A percentile compares a stretch with the other conserved stretches of the same genome.
Conservation (phyloP, 2,329 filamentous ascomycete species). For the Fonsecaea erecta region DNA sequence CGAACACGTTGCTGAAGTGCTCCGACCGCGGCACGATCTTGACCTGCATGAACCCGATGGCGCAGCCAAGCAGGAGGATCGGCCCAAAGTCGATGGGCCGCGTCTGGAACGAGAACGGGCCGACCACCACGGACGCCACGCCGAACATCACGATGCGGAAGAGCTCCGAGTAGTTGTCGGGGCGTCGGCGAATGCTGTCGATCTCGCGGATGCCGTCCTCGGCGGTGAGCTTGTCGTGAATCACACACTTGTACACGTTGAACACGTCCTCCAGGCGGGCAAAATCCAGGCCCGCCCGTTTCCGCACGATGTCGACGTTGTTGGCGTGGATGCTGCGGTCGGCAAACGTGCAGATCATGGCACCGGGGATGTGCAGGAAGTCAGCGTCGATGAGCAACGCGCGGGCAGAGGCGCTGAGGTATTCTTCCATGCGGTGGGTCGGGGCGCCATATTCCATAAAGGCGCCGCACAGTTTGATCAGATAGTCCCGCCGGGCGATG, state of each 20-base stretch:
- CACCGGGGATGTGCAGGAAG: constrained; percentile 86
- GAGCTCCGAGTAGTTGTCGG: constrained; percentile 60
- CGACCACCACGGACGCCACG: constrained; percentile 74
- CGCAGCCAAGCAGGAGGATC: constrained; percentile 73
- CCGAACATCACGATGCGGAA: constrained; percentile 71
- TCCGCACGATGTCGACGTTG: constrained; percentile 52
- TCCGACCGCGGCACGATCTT: constrained; percentile 71
- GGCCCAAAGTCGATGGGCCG: constrained; percentile 78
- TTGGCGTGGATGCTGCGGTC: constrained; percentile 73
- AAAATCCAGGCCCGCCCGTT: constrained; percentile 47
- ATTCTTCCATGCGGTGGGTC: constrained; percentile 86
- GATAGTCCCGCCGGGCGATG: constrained; percentile 78
- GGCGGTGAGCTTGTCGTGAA: constrained; percentile 53
- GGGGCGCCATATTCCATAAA: constrained; percentile 90
- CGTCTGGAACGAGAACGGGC: constrained; percentile 78
- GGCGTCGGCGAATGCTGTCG: constrained; percentile 59
- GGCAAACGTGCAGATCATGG: constrained; percentile 92
- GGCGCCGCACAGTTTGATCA: constrained; percentile 81
- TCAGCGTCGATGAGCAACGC: constrained; percentile 87
- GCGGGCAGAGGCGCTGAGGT: constrained; percentile 87
- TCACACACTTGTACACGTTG: constrained; percentile 54
- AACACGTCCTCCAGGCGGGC: constrained; percentile 55
- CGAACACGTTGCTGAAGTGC: constrained; percentile 67
- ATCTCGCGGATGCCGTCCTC: constrained; percentile 57
- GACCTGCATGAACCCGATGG: constrained; percentile 54